phyloP scores from a whole-genome alignment of 352 stramenopile genomes.

The Peronospora destructor region DNA sequence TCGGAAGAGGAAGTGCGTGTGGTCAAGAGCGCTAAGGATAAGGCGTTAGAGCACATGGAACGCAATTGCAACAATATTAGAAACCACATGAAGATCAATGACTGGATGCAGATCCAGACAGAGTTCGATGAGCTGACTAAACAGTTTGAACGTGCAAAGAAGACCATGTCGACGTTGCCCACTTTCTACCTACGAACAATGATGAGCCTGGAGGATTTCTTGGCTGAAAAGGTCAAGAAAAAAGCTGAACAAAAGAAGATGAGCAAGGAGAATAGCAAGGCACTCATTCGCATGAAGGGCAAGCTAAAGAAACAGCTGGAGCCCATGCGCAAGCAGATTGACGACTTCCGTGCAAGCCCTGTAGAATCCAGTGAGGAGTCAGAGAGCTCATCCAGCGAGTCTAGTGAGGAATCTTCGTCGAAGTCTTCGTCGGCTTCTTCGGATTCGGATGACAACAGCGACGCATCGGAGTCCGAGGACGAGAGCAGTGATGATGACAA shows the following conservation, averaged over 20 bases:
- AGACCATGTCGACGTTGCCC: constrained; percentile 80
- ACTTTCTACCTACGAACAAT: constrained; percentile 91
- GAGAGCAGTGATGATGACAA: constrained; percentile 23
- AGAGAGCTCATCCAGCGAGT: constrained; percentile 27
- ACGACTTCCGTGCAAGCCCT: constrained; percentile 89
- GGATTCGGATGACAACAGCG: constrained; percentile 7
- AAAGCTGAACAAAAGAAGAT: constrained; percentile 97
- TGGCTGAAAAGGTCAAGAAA: constrained; percentile 90
- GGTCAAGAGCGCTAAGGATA: constrained; percentile 93
- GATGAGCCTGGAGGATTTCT: constrained; percentile 89
- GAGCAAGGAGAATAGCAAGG: constrained; percentile 92
- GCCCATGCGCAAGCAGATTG: constrained; percentile 79
- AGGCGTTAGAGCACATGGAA: constrained; percentile 72
- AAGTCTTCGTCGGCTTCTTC: constrained; percentile 18
- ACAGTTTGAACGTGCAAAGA: constrained; percentile 86
- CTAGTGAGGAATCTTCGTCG: constrained; percentile 17
- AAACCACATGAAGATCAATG: constrained; percentile 94
- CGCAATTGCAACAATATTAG: constrained; percentile 60
- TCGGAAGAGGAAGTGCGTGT: constrained; percentile 88
- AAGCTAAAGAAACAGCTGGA: constrained; percentile 96
- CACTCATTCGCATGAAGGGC: constrained; percentile 96
- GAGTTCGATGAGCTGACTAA: constrained; percentile 93
- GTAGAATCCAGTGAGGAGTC: constrained; percentile 61
- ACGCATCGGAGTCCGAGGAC: constrained; percentile 15
- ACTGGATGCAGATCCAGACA: constrained; percentile 92